Evolutionary conservation across 2,329 filamentous ascomycete species (phyloP).

Genomic region (Chrysoporthe austroafricana): DNA sequence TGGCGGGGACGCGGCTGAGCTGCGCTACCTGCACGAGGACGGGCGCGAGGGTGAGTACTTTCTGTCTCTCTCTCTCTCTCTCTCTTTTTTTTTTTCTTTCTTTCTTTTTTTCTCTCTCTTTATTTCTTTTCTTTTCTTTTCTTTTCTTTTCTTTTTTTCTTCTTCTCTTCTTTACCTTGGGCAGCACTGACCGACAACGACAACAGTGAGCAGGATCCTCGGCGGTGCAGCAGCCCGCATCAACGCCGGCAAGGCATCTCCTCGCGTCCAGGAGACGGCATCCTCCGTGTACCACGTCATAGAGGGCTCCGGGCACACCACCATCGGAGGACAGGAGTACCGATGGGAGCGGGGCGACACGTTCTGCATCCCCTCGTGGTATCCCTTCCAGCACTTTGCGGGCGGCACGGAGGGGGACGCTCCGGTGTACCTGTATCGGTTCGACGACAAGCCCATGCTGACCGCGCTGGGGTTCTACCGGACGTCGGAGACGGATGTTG

Average conservation of each 20-base stretch:
- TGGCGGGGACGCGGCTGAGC: slow-evolving; percentile 35
- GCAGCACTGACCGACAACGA: background rate
- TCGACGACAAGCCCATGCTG: slow-evolving; percentile 60
- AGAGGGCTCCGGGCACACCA: slow-evolving; percentile 47
- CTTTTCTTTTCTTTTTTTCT: too few species aligned
- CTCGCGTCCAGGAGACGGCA: slow-evolving; percentile 49
- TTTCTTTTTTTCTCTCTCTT: too few species aligned
- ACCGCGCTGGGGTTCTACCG: slow-evolving; percentile 55
- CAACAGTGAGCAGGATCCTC: slow-evolving; percentile 48
- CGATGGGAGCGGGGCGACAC: slow-evolving; percentile 56
- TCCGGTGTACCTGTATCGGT: slow-evolving; percentile 54
- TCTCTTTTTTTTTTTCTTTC: too few species aligned
- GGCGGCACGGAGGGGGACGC: slow-evolving; percentile 31
- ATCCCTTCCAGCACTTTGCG: slow-evolving; percentile 52
- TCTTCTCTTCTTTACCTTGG: too few species aligned
- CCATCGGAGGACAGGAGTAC: slow-evolving; percentile 43
- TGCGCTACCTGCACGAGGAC: slow-evolving; percentile 38
- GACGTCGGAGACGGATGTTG: slow-evolving; percentile 42
- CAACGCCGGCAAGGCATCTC: slow-evolving; percentile 41
- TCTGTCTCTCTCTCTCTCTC: too few species aligned
- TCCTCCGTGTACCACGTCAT: slow-evolving; percentile 59
- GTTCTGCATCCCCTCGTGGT: slow-evolving; percentile 58
- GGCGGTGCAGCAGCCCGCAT: slow-evolving; percentile 53
- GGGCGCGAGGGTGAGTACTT: slow-evolving; percentile 37
- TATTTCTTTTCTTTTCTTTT: too few species aligned